Conservation (phyloP, 2,329 filamentous ascomycete genomes). For the Cercospora janseana region DNA sequence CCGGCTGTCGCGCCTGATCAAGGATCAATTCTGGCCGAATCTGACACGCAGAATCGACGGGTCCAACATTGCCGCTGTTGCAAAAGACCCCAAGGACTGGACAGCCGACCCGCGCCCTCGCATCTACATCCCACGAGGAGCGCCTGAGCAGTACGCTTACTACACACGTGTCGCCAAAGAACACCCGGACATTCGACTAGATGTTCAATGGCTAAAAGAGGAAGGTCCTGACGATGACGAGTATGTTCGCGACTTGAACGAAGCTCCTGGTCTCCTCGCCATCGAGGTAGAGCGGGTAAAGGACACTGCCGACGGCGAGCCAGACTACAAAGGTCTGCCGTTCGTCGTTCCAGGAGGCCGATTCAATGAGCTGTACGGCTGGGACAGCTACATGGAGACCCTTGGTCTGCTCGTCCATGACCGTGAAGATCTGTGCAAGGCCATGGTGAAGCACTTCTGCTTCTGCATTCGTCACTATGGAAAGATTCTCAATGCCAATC, state of each 20-base stretch:
- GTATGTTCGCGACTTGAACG: conserved; percentile 77
- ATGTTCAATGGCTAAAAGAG: conserved; percentile 76
- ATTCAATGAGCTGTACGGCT: conserved; percentile 98
- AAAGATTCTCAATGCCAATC: conserved; percentile 95
- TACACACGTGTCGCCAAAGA: conserved; percentile 77
- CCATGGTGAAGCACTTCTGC: conserved; percentile 94
- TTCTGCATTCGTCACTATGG: conserved; percentile 98
- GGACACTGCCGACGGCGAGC: conserved; percentile 66
- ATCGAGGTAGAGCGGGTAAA: conserved; percentile 72
- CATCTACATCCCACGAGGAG: conserved; percentile 84
- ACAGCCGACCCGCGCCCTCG: conserved; percentile 83
- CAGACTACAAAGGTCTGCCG: conserved; percentile 73
- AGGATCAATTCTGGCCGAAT: conserved; percentile 87
- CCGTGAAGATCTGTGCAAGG: conserved; percentile 80
- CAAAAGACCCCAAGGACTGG: conserved; percentile 92
- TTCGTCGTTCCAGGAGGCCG: conserved; percentile 97
- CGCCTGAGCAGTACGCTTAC: conserved; percentile 84
- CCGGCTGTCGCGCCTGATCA: conserved; percentile 80
- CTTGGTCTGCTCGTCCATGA: conserved; percentile 84
- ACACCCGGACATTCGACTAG: conserved; percentile 78
- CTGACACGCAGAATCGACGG: conserved; percentile 88
- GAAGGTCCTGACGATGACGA: conserved; percentile 65
- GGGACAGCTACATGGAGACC: conserved; percentile 99
- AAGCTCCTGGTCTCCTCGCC: conserved; percentile 83
- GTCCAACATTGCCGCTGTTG: conserved; percentile 80